These are phyloP conservation scores for Suhomyces sp. DNA, from an alignment of 805 yeast species.

Conservation along the genomic window DNA sequence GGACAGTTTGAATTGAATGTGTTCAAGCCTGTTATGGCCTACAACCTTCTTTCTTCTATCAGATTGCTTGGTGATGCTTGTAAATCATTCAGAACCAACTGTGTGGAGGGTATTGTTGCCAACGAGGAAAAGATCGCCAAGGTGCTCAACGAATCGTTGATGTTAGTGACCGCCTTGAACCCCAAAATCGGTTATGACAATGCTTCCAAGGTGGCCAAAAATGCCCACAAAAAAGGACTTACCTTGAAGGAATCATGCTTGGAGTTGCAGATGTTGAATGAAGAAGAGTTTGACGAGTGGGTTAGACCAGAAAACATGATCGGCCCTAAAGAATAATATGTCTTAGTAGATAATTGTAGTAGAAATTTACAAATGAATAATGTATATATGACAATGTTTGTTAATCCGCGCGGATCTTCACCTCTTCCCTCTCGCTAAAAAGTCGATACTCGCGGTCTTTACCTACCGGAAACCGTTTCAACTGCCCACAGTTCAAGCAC, in stretches of 20 bases:
- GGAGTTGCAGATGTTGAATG: conserved; percentile 33
- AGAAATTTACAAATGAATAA: not conserved
- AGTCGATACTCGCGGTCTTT: conserved; percentile 45
- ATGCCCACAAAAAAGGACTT: conserved; percentile 40
- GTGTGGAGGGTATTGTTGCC: conserved; percentile 39
- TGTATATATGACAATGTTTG: not conserved
- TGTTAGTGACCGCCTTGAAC: conserved; percentile 41
- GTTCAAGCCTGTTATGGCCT: conserved; percentile 39
- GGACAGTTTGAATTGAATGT: conserved; percentile 42
- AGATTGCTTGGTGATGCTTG: conserved; percentile 35
- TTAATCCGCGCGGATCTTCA: conserved; percentile 5
- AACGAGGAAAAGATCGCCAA: conserved; percentile 35
- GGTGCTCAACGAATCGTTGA: conserved; percentile 37
- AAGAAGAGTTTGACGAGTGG: conserved; percentile 38
- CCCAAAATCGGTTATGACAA: conserved; percentile 41
- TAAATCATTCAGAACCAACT: conserved; percentile 33
- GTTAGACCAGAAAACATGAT: conserved; percentile 41
- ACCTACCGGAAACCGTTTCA: conserved; percentile 64
- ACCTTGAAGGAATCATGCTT: conserved; percentile 37
- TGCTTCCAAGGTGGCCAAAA: conserved; percentile 40
- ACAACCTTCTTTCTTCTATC: conserved; percentile 34
- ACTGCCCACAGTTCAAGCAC: conserved; percentile 52
- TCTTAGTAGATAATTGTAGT: too few relatives aligned
- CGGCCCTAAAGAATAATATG: conserved; percentile 34
- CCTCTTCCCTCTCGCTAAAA: conserved; percentile 43